Evolutionary conservation across 768 basidiomycete genomes (phyloP).

Genomic region (Neoboletus brunneissimus): DNA sequence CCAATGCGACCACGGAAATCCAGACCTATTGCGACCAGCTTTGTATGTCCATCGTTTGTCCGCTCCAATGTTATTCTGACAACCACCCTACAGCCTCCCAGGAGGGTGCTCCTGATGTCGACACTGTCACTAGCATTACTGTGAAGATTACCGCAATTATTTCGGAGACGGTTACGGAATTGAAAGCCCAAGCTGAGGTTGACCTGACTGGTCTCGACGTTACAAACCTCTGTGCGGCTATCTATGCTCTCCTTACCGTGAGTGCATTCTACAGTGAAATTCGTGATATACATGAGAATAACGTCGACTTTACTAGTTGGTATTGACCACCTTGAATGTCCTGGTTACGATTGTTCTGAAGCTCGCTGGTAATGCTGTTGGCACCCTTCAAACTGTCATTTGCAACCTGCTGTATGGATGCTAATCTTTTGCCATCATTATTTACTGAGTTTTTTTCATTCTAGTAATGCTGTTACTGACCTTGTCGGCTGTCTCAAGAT

Average conservation of each 20-base stretch:
- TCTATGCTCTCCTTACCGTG: constrained; percentile 3
- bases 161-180: not conserved
- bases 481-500: constrained; percentile 5
- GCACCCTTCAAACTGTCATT: not conserved
- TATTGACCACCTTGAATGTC: not conserved
- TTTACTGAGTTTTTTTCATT: not conserved
- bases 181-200: not conserved
- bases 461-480: not conserved
- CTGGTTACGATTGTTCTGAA: not conserved
- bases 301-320: not conserved
- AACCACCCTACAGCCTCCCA: not conserved
- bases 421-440: not conserved
- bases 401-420: not conserved
- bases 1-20: not conserved
- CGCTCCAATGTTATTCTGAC: not conserved
- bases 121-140: not conserved
- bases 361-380: not conserved
- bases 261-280: not conserved
- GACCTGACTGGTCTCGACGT: not conserved
- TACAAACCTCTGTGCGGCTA: not conserved
- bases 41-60: not conserved
- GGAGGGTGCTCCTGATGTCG: not conserved
- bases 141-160: constrained; percentile 1
- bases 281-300: not conserved
- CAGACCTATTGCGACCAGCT: not conserved